A percentile compares a stretch with the other conserved stretches of the same genome.
phyloP scores from a whole-genome alignment of 805 yeast genomes.

The Blastobotrys muscicola region DNA sequence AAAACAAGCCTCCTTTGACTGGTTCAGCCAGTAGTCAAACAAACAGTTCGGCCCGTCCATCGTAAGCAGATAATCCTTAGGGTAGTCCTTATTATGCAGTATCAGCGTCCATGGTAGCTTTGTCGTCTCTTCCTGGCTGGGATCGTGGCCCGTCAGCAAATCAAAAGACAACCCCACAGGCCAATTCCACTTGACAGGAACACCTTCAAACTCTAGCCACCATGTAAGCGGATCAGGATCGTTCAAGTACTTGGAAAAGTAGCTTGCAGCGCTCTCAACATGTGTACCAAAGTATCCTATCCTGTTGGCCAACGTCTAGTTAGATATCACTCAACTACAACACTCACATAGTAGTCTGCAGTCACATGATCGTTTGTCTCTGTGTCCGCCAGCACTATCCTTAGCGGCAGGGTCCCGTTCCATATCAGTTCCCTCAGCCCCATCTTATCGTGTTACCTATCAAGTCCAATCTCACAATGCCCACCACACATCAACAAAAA shows the following conservation, averaged over 20 bases:
- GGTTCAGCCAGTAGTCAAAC: slow-evolving; percentile 58
- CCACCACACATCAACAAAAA: no score
- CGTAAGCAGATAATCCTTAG: slow-evolving; percentile 38
- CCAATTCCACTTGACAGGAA: slow-evolving; percentile 59
- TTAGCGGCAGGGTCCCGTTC: slow-evolving; percentile 23
- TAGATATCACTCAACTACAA: slow-evolving; percentile 3
- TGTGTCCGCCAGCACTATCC: slow-evolving; percentile 16
- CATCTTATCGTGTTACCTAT: background rate
- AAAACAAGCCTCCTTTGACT: slow-evolving; percentile 72
- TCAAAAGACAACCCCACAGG: slow-evolving; percentile 69
- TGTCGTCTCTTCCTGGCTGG: slow-evolving; percentile 15
- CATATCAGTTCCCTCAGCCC: slow-evolving; percentile 14
- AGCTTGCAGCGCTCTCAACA: slow-evolving; percentile 5
- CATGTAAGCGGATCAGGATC: slow-evolving; percentile 26
- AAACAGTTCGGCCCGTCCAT: slow-evolving; percentile 26
- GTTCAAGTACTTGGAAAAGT: slow-evolving; percentile 18
- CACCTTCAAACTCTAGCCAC: slow-evolving; percentile 63
- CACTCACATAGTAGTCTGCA: slow-evolving; percentile 9
- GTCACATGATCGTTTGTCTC: slow-evolving; percentile 13
- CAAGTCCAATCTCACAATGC: no score
- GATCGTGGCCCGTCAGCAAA: slow-evolving; percentile 34
- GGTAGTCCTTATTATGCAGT: slow-evolving; percentile 36
- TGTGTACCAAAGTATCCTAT: background rate
- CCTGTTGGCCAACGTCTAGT: background rate
- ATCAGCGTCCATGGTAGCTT: slow-evolving; percentile 38